A percentile compares a stretch with the other conserved stretches of the same genome.
These are phyloP conservation scores for Cercospora citrullina DNA, from an alignment of 2,329 filamentous ascomycete genomes.

Conservation along the genomic window DNA sequence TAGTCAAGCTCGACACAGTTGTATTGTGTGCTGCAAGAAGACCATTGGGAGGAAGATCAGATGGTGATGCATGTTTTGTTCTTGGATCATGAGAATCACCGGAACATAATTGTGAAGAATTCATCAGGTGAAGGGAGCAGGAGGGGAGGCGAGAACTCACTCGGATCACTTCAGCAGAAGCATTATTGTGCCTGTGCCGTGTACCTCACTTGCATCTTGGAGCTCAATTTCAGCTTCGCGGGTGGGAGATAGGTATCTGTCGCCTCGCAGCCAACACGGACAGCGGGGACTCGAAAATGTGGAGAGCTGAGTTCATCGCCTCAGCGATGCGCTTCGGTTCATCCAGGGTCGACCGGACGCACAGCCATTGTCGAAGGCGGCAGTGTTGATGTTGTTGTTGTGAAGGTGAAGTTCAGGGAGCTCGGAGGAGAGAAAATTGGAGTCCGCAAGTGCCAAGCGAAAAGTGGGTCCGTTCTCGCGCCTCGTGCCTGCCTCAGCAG, in stretches of 20 bases:
- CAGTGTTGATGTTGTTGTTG: constrained; percentile 3
- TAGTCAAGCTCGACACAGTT: not conserved
- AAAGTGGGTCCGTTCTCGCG: not conserved
- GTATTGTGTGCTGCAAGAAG: not conserved
- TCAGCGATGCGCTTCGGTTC: not conserved
- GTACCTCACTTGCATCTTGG: not conserved
- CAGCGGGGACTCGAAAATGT: not conserved
- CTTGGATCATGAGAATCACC: constrained; percentile 41
- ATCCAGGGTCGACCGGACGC: not conserved
- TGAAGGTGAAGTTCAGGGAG: constrained; percentile 10
- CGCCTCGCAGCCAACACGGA: not conserved
- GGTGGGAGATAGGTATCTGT: not conserved
- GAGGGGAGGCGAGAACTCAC: constrained; percentile 18
- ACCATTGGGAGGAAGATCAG: constrained; percentile 33
- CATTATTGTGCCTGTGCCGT: not conserved
- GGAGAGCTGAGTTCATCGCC: not conserved
- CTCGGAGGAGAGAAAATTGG: constrained; percentile 13
- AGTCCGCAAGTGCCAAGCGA: constrained; percentile 10
- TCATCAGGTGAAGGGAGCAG: constrained; percentile 30
- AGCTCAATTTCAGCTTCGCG: not conserved
- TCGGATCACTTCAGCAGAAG: not conserved
- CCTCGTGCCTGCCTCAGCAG: constrained; percentile 9
- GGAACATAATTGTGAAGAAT: constrained; percentile 39
- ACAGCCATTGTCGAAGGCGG: not conserved
- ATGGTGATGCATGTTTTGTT: constrained; percentile 47